A percentile compares a stretch with the other conserved stretches of the same genome.
These are phyloP conservation scores for Cercospora sesami DNA, from an alignment of 2,329 filamentous ascomycete species.

Conservation along the genomic window DNA sequence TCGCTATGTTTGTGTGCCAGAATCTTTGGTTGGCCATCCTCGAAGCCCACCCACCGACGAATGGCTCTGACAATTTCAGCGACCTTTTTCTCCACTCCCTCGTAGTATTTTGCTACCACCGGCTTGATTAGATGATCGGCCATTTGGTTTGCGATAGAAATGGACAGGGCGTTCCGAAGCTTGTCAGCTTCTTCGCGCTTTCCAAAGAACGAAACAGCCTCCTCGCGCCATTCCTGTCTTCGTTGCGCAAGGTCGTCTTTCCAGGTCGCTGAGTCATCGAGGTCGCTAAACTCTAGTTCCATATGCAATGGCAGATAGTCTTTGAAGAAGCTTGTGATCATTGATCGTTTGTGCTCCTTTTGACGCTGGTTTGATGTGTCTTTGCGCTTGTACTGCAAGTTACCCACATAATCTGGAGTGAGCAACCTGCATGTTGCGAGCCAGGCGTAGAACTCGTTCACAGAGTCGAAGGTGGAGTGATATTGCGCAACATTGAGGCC, in stretches of 20 bases:
- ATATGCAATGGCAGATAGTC: slow-evolving; percentile 61
- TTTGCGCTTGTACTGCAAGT: slow-evolving; percentile 30
- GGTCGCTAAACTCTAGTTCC: slow-evolving; percentile 25
- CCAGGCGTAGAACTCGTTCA: slow-evolving; percentile 64
- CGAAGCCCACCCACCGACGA: slow-evolving; percentile 30
- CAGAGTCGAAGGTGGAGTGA: slow-evolving; percentile 56
- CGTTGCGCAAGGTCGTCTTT: slow-evolving; percentile 15
- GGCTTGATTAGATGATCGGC: slow-evolving; percentile 30
- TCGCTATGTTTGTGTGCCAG: slow-evolving; percentile 23
- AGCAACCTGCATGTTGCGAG: slow-evolving; percentile 61
- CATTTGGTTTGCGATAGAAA: slow-evolving; percentile 26
- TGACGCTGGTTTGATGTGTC: slow-evolving; percentile 57
- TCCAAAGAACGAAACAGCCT: slow-evolving; percentile 51
- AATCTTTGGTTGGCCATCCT: slow-evolving; percentile 19
- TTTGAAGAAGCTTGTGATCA: slow-evolving; percentile 62
- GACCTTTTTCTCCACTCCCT: slow-evolving; percentile 26
- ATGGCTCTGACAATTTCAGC: slow-evolving; percentile 36
- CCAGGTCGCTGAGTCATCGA: not conserved
- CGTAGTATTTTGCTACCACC: slow-evolving; percentile 23
- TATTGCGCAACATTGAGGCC: slow-evolving; percentile 57
- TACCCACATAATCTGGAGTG: slow-evolving; percentile 42
- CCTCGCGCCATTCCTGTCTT: slow-evolving; percentile 52
- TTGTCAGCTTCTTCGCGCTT: slow-evolving; percentile 27
- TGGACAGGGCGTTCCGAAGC: slow-evolving; percentile 24
- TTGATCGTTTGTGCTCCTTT: slow-evolving; percentile 55